These are phyloP conservation scores for Sonneratia alba DNA, from an alignment of 345 rosid species.

Conservation along the genomic window DNA sequence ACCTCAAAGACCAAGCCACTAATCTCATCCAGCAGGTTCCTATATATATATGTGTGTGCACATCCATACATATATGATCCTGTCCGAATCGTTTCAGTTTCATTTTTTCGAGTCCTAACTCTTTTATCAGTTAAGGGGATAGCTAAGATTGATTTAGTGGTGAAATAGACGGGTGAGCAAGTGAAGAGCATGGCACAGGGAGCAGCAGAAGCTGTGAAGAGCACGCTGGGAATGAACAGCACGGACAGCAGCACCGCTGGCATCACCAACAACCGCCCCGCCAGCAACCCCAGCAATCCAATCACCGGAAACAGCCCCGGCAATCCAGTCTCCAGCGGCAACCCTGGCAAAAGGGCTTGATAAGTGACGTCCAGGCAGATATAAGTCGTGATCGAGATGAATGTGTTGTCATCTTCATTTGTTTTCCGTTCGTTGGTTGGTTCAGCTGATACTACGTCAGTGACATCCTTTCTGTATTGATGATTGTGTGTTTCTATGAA, in stretches of 20 bases:
- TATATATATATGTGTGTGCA: no score
- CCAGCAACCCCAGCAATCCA: conserved; percentile 7
- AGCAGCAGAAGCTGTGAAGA: conserved; percentile 39
- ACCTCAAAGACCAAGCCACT: conserved; percentile 26
- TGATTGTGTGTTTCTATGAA: no score
- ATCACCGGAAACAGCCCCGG: neutral
- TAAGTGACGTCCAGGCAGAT: neutral
- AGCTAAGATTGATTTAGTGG: neutral
- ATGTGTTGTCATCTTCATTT: no score
- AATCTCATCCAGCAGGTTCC: conserved; percentile 32
- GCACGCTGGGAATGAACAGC: conserved; percentile 30
- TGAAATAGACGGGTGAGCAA: conserved; percentile 31
- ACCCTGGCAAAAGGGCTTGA: neutral
- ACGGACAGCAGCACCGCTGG: neutral
- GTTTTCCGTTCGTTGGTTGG: no score
- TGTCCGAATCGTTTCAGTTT: no score
- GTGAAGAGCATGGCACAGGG: conserved; percentile 41
- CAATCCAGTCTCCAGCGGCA: neutral
- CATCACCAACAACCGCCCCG: neutral
- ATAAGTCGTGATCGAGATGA: neutral
- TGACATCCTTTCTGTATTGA: no score
- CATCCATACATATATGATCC: no score
- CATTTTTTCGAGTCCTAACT: no score
- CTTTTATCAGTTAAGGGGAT: no score
- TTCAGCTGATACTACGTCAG: no score